Evolutionary conservation across 495 filamentous ascomycete species (phyloP), one percentile per base, ranked within the genome.

Genomic region (Daldinia decipiens): DNA sequence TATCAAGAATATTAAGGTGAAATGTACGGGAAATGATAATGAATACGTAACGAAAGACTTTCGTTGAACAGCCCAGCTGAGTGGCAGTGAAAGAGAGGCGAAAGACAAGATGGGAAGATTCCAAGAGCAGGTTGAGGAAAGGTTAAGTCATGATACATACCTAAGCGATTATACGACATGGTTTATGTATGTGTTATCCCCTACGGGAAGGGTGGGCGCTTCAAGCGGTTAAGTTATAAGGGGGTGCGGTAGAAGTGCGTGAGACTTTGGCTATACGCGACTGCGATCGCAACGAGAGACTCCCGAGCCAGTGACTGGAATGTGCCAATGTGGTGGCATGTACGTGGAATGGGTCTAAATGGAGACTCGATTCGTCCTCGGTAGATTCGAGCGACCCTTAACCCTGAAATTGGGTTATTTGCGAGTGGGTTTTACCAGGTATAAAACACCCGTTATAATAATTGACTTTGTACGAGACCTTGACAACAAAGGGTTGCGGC

Each of bases 151-250:
- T 56, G 45, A 71, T 65, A 88, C 89, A 82, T 82, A 89, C 90
- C 87, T 84, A 91, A 79, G 61, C 89, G 88, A 85, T 91, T 91
- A 82, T 92, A 92, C 77, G 89, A 86, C 85, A 87, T 87, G 81
- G 77, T 82, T 76, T 26, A 65, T 71, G 9, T 26, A 65, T 71
- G 9, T 27, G 58, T 43, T 74, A 61, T 70, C 54, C 65, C 62
- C 59, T 65, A 54, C 65, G 50, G 57, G 27, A 53, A 60, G 50
- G 60, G 65, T 65, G 57, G 65, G 70, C 65, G 65, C 70, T 65
- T 65, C 34, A 65, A 36, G 57, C 61, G 70, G 65, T 65, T 68
- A 68, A 66, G 57, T 53, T 39, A 34, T 59, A 52, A 56, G 32
- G 56, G 70, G 55, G 50, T 27, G 52, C 55, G 54, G 56, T 27